Evolutionary conservation across 306 rosid genomes (phyloP), one percentile per base, ranked within the genome.

Genomic region (Acmispon strigosus): DNA sequence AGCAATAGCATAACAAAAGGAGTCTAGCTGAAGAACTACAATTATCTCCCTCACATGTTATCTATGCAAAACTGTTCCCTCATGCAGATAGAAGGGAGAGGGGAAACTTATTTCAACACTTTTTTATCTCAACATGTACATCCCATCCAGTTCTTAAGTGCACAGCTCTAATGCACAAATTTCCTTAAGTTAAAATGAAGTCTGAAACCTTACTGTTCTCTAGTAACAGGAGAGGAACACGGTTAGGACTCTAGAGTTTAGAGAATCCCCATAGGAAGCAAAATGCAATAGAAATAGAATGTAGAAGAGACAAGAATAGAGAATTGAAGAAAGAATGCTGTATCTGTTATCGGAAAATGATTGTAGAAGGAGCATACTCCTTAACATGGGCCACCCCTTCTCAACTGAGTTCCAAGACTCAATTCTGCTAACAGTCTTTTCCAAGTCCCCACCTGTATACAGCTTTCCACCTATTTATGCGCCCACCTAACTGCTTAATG

Each of bases 21-120:
- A 42, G 55, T 22, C 72, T 27, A 70, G 64, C 78, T 17, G 50
- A 27, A 42, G 66, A 69, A 53, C 62, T 52, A 29, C 50, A 66
- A 56, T 34, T 34, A 20, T 62, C 49, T 19, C 73, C 32, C 43
- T 58, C 57, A 18, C 60, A 49, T 66, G 69, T 64, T 66, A 54
- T 61, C 53, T 5, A 15, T 16, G 27, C 19, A 55, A 18, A 69
- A 47, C 44, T 45, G 42, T 55, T 69, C 66, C 65, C 29, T 70
- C 60, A 14, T 22, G 60, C 66, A 19, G 36, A 34, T 42, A 15
- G 62, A 51, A 58, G 60, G 51, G 41, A 19, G 10, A 34, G 54
- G 44, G 44, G 39, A 53, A 17, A 69, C 45, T 43, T 45, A 64
- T 43, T 58, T 58, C 53, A 66, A 72, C 20, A 50, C 8, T 8